Conservation (phyloP, 306 rosid species). For the Oxytropis ochrocephala region DNA sequence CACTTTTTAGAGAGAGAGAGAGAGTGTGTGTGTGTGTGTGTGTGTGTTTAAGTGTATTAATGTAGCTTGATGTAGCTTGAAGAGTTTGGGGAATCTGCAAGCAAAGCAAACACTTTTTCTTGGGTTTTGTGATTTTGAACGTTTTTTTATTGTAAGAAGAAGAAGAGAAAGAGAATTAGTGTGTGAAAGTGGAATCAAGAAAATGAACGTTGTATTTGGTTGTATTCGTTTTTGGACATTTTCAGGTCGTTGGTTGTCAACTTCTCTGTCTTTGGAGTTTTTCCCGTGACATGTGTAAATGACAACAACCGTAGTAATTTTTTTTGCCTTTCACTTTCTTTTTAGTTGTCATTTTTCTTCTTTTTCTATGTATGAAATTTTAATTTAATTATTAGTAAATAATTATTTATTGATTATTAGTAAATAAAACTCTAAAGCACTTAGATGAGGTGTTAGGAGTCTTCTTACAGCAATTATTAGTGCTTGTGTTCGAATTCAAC, state of each 20-base stretch:
- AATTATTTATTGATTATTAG: too few relatives aligned
- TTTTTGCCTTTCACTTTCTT: neutral
- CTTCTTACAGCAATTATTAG: too few relatives aligned
- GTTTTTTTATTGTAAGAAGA: slow-evolving; percentile 33
- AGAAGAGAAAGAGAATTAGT: neutral
- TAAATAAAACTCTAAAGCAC: too few relatives aligned
- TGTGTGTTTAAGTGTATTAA: neutral
- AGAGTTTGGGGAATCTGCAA: slow-evolving; percentile 31
- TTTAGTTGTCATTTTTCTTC: neutral
- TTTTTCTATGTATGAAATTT: too few relatives aligned
- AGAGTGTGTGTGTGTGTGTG: too few relatives aligned
- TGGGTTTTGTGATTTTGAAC: slow-evolving; percentile 60
- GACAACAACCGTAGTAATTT: slow-evolving; percentile 12
- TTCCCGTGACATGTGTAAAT: slow-evolving; percentile 18
- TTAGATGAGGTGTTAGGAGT: too few relatives aligned
- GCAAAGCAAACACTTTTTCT: slow-evolving; percentile 9
- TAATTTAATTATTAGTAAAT: too few relatives aligned
- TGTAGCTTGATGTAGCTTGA: slow-evolving; percentile 28
- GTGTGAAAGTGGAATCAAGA: slow-evolving; percentile 21
- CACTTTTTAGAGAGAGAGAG: slow-evolving; percentile 2
- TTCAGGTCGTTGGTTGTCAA: slow-evolving; percentile 22
- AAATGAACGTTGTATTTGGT: slow-evolving; percentile 68
- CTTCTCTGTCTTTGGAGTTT: neutral
- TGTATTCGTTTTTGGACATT: slow-evolving; percentile 38
- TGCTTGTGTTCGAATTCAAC: too few relatives aligned